Evolutionary conservation across 257 asterid genomes (phyloP).

Genomic region (Capsicum baccatum): DNA sequence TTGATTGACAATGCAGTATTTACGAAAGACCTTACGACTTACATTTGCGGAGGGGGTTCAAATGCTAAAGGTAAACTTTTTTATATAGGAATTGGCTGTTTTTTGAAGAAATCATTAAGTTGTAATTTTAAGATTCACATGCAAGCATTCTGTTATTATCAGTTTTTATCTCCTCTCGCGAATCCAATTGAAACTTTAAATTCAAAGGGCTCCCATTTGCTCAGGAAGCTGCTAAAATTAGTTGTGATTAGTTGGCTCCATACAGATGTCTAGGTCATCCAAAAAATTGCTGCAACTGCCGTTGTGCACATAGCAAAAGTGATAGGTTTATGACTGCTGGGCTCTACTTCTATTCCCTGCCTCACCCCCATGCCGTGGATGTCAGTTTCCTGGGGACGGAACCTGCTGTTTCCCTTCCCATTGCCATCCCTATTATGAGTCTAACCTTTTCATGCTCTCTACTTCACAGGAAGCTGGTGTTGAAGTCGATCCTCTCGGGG

Average conservation of each 20-base stretch:
- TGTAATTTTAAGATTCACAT: neutral
- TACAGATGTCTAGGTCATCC: neutral
- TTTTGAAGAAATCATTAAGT: neutral
- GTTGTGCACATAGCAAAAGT: neutral
- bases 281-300: neutral
- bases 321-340: neutral
- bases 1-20: slow-evolving; percentile 63
- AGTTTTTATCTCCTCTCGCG: too few species aligned
- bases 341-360: neutral
- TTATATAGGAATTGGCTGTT: slow-evolving; percentile 10
- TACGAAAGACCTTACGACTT: slow-evolving; percentile 71
- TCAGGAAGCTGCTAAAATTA: too few species aligned
- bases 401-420: neutral
- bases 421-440: neutral
- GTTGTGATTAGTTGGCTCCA: neutral
- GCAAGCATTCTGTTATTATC: too few species aligned
- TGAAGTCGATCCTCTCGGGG: slow-evolving; percentile 88
- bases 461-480: slow-evolving; percentile 79
- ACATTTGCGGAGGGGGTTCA: slow-evolving; percentile 90
- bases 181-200: too few species aligned
- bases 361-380: neutral
- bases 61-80: slow-evolving; percentile 69
- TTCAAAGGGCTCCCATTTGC: too few species aligned
- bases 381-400: neutral
- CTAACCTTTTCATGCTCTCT: neutral